Evolutionary conservation across 768 basidiomycete species (phyloP), one percentile per base, ranked within the genome.

Genomic region (Trametes gibbosa): DNA sequence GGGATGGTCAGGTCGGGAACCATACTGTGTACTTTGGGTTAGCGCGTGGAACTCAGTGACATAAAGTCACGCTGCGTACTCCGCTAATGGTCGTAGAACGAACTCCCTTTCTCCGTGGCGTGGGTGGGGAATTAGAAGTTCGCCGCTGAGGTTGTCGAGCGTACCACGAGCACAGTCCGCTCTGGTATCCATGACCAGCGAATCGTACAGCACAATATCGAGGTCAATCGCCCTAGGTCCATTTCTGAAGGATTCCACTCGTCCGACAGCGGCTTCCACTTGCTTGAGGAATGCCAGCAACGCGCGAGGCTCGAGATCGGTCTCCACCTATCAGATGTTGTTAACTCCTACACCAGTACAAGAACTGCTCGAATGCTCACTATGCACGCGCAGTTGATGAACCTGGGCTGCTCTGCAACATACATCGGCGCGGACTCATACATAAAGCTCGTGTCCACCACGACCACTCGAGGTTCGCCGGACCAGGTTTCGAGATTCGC

Each of bases 361-460:
- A 32, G 29, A 32, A 10, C 29, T 32, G 29, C 37, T 14, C 16
- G 37, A 6, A 39, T 14, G 37, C 90, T 57, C 61, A 96, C 95
- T 73, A 93, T 76, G 61, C 93, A 90, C n/a, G 91, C 92, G 63
- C 91, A 90, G 67, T 98, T 99, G 59, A 90, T 81, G 73, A 98
- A 98, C 35, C 78, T 75, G 13, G 87, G 89, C 70, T 99, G 97
- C 57, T 97, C 88, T 12, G 83, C 83, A 42, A 96, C 89, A 70
- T 99, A 98, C 97, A 99, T 98, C 0, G 97, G 92, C 12, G 87
- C 79, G 19, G 90, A 95, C 73, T 98, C 90, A 69, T 98, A 98
- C 76, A 98, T 69, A 73, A 94, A 91, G 68, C 92, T 94, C 0
- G 92, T 95, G 65, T 91, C 80, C 21, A 86, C 72, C 27, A 96